A percentile compares a stretch with the other conserved stretches of the same genome.
phyloP scores from a whole-genome alignment of 2,329 filamentous ascomycete genomes.

The Dactylella cylindrospora region DNA sequence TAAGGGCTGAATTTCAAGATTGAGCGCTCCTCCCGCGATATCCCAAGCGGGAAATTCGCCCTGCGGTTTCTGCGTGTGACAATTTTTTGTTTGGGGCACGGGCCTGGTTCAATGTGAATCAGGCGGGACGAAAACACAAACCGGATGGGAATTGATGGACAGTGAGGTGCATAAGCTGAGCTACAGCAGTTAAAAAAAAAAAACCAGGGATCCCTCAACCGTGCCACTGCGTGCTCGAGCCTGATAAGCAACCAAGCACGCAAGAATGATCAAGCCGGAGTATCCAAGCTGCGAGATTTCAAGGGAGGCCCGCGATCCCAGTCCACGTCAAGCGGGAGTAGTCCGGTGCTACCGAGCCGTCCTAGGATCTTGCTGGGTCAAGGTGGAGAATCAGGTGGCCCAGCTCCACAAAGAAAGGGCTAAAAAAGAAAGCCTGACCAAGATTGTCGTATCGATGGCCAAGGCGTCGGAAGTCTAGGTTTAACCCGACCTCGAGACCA shows the following conservation, averaged over 20 bases:
- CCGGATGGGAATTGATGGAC: constrained; percentile 19
- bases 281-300: constrained; percentile 43
- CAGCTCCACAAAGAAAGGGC: constrained; percentile 9
- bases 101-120: constrained; percentile 17
- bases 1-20: not conserved
- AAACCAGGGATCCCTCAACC: constrained; percentile 31
- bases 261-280: constrained; percentile 42
- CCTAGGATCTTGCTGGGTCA: constrained; percentile 4
- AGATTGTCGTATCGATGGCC: too few relatives aligned
- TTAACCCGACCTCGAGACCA: too few relatives aligned
- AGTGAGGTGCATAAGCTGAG: constrained; percentile 18
- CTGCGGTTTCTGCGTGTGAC: constrained; percentile 22
- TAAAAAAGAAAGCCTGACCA: too few relatives aligned
- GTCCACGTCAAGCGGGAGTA: constrained; percentile 43
- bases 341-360: constrained; percentile 39
- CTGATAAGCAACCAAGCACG: constrained; percentile 44
- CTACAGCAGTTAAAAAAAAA: constrained; percentile 16
- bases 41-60: constrained; percentile 1
- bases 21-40: constrained; percentile 31
- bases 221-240: constrained; percentile 2
- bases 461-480: too few relatives aligned
- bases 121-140: constrained; percentile 24
- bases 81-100: constrained; percentile 25
- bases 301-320: constrained; percentile 21
- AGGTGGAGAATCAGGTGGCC: constrained; percentile 32